phyloP scores from a whole-genome alignment of 2,329 filamentous ascomycete species.

The Aspergillus versicolor region DNA sequence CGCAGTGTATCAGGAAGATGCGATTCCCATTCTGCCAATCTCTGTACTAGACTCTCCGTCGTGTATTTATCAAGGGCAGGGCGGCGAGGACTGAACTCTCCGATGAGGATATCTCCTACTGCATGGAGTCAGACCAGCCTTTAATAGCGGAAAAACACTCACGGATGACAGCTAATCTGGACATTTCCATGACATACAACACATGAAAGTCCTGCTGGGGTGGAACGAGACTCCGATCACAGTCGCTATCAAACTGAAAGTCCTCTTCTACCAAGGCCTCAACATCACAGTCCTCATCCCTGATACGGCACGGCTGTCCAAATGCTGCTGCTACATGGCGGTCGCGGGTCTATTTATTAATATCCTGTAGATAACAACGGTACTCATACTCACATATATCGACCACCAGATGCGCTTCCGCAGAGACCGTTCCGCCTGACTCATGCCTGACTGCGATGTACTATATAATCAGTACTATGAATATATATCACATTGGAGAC shows the following conservation, averaged over 20 bases:
- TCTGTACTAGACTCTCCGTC: background rate
- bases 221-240: background rate
- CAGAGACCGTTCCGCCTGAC: background rate
- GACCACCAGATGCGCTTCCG: background rate
- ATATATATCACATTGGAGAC: too few relatives aligned
- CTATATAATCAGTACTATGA: background rate
- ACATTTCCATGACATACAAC: background rate
- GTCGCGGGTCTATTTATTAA: conserved; percentile 20
- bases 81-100: background rate
- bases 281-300: conserved; percentile 27
- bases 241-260: background rate
- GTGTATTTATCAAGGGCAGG: background rate
- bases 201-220: background rate
- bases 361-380: background rate
- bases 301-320: conserved; percentile 26
- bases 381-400: background rate
- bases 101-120: background rate
- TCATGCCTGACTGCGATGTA: background rate
- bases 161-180: background rate
- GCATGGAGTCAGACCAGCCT: background rate
- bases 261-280: conserved; percentile 16
- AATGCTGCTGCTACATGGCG: conserved; percentile 24
- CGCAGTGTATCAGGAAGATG: background rate
- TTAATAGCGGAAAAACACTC: background rate
- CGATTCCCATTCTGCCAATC: background rate